Base-by-base conservation (phyloP, 495 filamentous ascomycete genomes). In the Rostrohypoxylon terebratum region DNA sequence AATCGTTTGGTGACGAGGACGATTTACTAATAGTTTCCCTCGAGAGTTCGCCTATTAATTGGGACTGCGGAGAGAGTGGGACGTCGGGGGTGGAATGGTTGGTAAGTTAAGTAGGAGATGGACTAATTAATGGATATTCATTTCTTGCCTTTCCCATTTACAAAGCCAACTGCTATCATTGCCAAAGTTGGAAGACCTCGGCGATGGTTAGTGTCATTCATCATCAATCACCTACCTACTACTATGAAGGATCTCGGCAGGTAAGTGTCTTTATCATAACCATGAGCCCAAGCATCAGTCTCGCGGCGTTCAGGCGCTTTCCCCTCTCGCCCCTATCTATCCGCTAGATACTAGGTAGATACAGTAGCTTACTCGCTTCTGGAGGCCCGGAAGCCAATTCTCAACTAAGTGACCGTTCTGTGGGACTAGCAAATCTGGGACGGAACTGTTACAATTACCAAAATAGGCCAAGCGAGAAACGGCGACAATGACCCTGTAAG, bases 401-500 rank as follows among this genome's bases (percentile, higher is more conserved):
- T 31, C 33, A 44, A 9, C 65, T 67, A 53, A 8, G 7, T 18
- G 53, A 21, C 28, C 38, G n/a, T 14, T 40, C 10, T 3, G 4
- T 16, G 25, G 45, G 38, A 62, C 18, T 16, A n/a, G 23, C n/a
- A 20, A 44, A 33, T 20, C 58, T 55, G 34, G 33, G 36, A 61
- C 67, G 34, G 33, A 55, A 61, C 67, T 74, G 63, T 50, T 74
- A 64, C 16, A 34, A 20, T 67, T 71, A 57, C 72, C 59, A 13
- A 47, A 74, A 63, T 20, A 44, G 67, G 67, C 0, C 42, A 67
- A 74, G 65, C 16, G 20, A 55, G 13, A 34, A 70, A 68, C 55
- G 44, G 31, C 33, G 61, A 61, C 10, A 18, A 45, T 23, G 9
- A 28, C 36, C 62, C 71, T 65, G 31, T 45, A 21, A 57, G 48